Base-by-base conservation (phyloP, 2,329 filamentous ascomycete species). In the Ophiobolus disseminans region DNA sequence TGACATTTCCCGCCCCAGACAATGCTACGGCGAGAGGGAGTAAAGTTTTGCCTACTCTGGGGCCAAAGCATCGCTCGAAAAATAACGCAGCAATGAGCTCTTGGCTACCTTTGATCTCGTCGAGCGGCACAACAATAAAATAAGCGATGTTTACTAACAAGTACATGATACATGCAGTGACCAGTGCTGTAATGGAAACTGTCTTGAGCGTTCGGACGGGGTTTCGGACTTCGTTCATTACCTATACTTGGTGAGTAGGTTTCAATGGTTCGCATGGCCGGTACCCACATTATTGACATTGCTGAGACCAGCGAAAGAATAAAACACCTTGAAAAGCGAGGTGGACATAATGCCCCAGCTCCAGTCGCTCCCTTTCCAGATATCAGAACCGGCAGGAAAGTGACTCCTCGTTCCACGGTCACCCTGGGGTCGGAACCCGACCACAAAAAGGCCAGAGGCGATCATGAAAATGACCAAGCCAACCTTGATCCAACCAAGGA, bases 181-280 rank as follows among this genome's bases (percentile, higher is more conserved):
- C 57, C 6, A 90, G 73, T 1, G 85, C 86, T 0, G 80, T 76
- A 1, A 84, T 75, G 0, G 83, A 82, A 1, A 87, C 86, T 0
- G 82, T 83, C 42, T 82, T 85, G 13, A 90, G 69, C 0, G 87
- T 90, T 11, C 80, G 75, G 0, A 89, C 80, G 0, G 87, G 87
- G 50, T 89, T 79, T 50, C 84, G 84, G 16, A 90, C 86, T 65
- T 90, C 87, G 62, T 87, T 88, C 40, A 90, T 75, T 3, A 89
- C 86, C 31, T 44, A 11, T 8, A 13, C 16, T 2, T 8, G 8
- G 22, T 43, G 5, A 43, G 40, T 26, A 1, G 5, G 14, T 19
- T 7, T 11, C 13, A 4, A 16, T 6, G 11, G 20, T 14, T 4
- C 11, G 5, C 6, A 5, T 5, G 2, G 4, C 3, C 22, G 4